Conservation (phyloP, 106 monocot genomes). For the Gastrodia elata region DNA sequence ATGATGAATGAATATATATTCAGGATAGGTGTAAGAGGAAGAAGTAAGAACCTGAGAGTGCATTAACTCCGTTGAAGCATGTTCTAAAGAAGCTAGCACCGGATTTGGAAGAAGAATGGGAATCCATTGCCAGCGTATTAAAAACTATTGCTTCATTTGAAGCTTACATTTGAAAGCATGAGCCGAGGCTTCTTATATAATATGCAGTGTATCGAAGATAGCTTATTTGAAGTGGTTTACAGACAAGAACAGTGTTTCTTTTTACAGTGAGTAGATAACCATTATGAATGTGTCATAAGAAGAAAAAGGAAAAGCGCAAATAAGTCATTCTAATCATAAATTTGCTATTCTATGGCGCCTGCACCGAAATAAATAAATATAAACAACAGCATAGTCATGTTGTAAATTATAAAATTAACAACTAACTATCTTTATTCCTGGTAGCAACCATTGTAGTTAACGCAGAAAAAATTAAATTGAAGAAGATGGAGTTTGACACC, state of each 20-base stretch:
- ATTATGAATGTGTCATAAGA: too few species aligned
- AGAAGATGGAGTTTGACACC: too few species aligned
- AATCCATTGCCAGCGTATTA: slow-evolving; percentile 13
- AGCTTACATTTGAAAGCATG: neutral
- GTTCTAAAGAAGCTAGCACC: slow-evolving; percentile 62
- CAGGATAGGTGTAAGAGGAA: neutral
- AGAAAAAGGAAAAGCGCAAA: too few species aligned
- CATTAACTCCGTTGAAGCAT: slow-evolving; percentile 79
- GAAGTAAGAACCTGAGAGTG: slow-evolving; percentile 53
- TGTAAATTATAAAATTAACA: too few species aligned
- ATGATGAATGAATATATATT: neutral
- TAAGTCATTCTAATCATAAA: too few species aligned
- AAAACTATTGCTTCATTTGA: neutral
- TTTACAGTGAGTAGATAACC: slow-evolving; percentile 5
- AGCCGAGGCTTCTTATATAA: neutral
- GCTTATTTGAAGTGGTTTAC: neutral
- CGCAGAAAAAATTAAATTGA: too few species aligned
- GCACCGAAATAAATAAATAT: too few species aligned
- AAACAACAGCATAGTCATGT: too few species aligned
- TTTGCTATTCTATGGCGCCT: too few species aligned
- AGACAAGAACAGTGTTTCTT: slow-evolving; percentile 2
- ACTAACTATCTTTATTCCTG: too few species aligned
- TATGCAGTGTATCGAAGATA: neutral
- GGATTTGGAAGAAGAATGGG: slow-evolving; percentile 19
- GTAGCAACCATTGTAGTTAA: too few species aligned